Percentiles rank a stretch among this genome's conserved stretches.
These are phyloP conservation scores for Ophioceras dolichostomum DNA, from an alignment of 2,329 filamentous ascomycete species.

Conservation along the genomic window DNA sequence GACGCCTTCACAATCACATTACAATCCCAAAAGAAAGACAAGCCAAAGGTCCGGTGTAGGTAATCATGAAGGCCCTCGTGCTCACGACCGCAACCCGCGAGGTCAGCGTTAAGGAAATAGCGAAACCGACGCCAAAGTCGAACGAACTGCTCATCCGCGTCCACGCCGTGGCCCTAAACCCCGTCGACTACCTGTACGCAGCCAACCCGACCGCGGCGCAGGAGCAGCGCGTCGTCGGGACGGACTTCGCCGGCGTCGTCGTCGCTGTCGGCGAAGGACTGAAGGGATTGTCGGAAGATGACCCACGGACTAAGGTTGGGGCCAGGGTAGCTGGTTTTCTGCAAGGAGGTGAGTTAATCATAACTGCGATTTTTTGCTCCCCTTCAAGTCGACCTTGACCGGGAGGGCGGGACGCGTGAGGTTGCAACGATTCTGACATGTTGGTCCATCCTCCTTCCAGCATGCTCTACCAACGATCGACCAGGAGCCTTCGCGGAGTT, in stretches of 20 bases:
- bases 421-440: neutral
- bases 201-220: neutral
- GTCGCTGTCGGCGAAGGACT: conserved; percentile 3
- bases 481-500: conserved; percentile 33
- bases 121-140: neutral
- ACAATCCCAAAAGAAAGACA: neutral
- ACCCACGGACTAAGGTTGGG: conserved; percentile 12
- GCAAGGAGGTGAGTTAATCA: conserved; percentile 16
- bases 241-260: conserved; percentile 26
- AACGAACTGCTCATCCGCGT: neutral
- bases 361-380: neutral
- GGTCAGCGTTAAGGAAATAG: neutral
- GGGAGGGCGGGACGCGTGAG: too few species aligned
- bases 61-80: neutral
- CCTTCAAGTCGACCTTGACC: too few species aligned
- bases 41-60: neutral
- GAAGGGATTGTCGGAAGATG: conserved; percentile 3
- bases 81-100: neutral
- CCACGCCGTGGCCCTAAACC: conserved; percentile 14
- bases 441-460: conserved; percentile 5
- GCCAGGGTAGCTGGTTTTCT: conserved; percentile 25
- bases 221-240: conserved; percentile 20
- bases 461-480: conserved; percentile 25
- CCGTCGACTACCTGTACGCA: conserved; percentile 8
- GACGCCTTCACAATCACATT: neutral